These are phyloP conservation scores for Phytophthora cryptogea DNA, from an alignment of 352 stramenopile genomes.

Conservation along the genomic window DNA sequence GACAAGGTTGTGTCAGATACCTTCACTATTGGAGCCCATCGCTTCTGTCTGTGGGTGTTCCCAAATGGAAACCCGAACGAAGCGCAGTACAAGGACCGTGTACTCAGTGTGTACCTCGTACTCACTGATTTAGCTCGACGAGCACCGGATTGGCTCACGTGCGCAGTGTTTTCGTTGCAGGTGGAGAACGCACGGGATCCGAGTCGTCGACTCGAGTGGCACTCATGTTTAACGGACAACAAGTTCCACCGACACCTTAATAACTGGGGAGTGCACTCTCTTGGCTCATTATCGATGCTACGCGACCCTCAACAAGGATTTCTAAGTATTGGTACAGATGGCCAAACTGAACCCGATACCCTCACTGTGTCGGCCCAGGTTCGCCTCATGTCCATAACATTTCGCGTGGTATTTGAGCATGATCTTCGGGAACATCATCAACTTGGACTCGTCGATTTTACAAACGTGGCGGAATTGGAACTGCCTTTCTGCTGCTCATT, in stretches of 20 bases:
- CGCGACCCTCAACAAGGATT: slow-evolving; percentile 61
- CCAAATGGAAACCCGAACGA: slow-evolving; percentile 84
- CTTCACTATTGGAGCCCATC: slow-evolving; percentile 71
- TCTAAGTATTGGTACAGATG: slow-evolving; percentile 24
- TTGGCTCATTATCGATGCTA: slow-evolving; percentile 60
- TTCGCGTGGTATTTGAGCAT: slow-evolving; percentile 66
- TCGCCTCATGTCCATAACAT: slow-evolving; percentile 80
- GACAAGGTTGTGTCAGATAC: slow-evolving; percentile 84
- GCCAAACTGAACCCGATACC: slow-evolving; percentile 36
- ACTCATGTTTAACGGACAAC: slow-evolving; percentile 84
- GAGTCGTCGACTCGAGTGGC: slow-evolving; percentile 66
- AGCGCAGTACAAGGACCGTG: slow-evolving; percentile 59
- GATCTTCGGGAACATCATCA: slow-evolving; percentile 55
- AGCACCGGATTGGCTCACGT: slow-evolving; percentile 70
- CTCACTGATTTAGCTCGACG: slow-evolving; percentile 69
- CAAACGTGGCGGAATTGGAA: slow-evolving; percentile 48
- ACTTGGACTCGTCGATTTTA: slow-evolving; percentile 63
- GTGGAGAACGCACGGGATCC: slow-evolving; percentile 58
- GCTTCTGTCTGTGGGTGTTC: slow-evolving; percentile 83
- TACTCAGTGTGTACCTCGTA: slow-evolving; percentile 83
- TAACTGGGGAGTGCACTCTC: slow-evolving; percentile 84
- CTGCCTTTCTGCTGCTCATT: slow-evolving; percentile 76
- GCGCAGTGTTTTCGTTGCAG: slow-evolving; percentile 74
- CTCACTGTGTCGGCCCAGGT: slow-evolving; percentile 71
- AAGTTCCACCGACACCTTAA: slow-evolving; percentile 77